phyloP scores from a whole-genome alignment of 2,329 filamentous ascomycete genomes.

The Xylogone sp. region DNA sequence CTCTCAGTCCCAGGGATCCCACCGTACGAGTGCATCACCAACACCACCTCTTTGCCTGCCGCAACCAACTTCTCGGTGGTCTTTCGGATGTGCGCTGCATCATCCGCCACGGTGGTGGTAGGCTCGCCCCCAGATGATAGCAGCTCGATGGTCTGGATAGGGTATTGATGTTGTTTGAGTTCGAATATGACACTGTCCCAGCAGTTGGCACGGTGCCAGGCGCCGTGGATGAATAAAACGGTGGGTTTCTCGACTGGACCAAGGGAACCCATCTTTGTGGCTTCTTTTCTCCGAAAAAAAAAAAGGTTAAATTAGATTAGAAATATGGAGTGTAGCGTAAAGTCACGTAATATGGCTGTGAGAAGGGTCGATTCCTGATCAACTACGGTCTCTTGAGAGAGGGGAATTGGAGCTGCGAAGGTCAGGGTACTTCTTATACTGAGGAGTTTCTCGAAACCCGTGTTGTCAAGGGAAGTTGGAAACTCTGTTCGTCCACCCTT shows the following conservation, averaged over 20 bases:
- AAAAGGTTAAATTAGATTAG: too few species aligned
- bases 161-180: slow-evolving; percentile 6
- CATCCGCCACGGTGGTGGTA: slow-evolving; percentile 2
- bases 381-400: too few species aligned
- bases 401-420: too few species aligned
- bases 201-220: slow-evolving; percentile 7
- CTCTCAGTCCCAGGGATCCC: slow-evolving; percentile 30
- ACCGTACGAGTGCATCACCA: slow-evolving; percentile 34
- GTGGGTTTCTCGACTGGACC: slow-evolving; percentile 4
- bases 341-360: too few species aligned
- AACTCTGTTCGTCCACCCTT: too few species aligned
- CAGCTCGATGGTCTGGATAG: slow-evolving; percentile 4
- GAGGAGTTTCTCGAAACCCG: too few species aligned
- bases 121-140: neutral
- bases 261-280: neutral
- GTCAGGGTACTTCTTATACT: too few species aligned
- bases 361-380: too few species aligned
- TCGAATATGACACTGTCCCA: slow-evolving; percentile 3
- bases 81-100: slow-evolving; percentile 7
- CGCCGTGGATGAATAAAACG: slow-evolving; percentile 10
- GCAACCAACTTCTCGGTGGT: slow-evolving; percentile 2
- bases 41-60: slow-evolving; percentile 27
- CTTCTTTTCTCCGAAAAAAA: too few species aligned
- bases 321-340: too few species aligned
- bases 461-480: too few species aligned